Evolutionary conservation across 1,284 basidiomycete species (phyloP).

Genomic region (Taiwanofungus camphoratus): DNA sequence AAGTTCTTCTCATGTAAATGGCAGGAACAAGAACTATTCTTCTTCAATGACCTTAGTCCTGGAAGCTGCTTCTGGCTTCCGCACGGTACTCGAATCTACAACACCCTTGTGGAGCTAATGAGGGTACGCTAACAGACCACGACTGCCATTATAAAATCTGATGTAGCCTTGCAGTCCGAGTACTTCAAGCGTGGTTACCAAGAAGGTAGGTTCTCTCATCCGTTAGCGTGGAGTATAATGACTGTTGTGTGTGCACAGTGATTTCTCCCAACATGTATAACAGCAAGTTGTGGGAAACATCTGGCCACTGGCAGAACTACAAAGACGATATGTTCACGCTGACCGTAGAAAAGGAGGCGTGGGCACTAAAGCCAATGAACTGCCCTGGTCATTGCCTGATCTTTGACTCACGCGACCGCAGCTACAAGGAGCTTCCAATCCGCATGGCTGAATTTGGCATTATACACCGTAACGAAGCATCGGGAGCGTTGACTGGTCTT

Average conservation of each 20-base stretch:
- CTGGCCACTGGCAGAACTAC: slow-evolving; percentile 98
- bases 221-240: not conserved
- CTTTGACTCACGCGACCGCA: slow-evolving; percentile 92
- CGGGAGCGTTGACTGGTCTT: slow-evolving; percentile 89
- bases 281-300: slow-evolving; percentile 96
- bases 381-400: slow-evolving; percentile 98
- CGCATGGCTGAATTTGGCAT: slow-evolving; percentile 99
- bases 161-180: slow-evolving; percentile 49
- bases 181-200: slow-evolving; percentile 87
- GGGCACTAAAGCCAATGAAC: slow-evolving; percentile 98
- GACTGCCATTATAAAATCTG: no score
- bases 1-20: slow-evolving; percentile 9
- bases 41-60: slow-evolving; percentile 96
- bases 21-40: slow-evolving; percentile 95
- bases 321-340: slow-evolving; percentile 97
- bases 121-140: slow-evolving; percentile 72
- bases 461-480: slow-evolving; percentile 95
- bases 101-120: slow-evolving; percentile 88
- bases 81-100: slow-evolving; percentile 96
- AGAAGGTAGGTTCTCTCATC: slow-evolving; percentile 50
- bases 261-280: slow-evolving; percentile 99
- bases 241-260: slow-evolving; percentile 41
- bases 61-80: slow-evolving; percentile 97
- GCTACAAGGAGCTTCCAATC: slow-evolving; percentile 94
- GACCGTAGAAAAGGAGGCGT: slow-evolving; percentile 92